phyloP scores from a whole-genome alignment of 2,329 filamentous ascomycete species.

The Elsinoe batatas region DNA sequence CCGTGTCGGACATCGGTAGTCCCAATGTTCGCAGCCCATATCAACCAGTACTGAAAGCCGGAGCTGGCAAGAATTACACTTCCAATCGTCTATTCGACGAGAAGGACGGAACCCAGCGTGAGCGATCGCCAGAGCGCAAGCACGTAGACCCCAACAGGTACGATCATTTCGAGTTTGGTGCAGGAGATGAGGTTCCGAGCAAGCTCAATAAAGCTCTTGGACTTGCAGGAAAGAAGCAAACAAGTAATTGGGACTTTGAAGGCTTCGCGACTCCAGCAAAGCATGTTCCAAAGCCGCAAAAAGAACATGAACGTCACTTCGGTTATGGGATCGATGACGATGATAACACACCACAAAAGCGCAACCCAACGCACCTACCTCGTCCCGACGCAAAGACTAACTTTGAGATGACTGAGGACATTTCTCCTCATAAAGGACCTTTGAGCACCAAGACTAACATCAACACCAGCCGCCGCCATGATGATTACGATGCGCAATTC shows the following conservation, averaged over 20 bases:
- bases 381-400: conserved; percentile 73
- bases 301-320: conserved; percentile 64
- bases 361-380: conserved; percentile 52
- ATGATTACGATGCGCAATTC: conserved; percentile 73
- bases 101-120: conserved; percentile 35
- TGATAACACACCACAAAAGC: conserved; percentile 49
- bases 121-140: conserved; percentile 34
- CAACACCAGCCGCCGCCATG: conserved; percentile 62
- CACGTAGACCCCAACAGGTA: conserved; percentile 70
- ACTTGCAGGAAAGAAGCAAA: conserved; percentile 37
- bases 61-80: conserved; percentile 41
- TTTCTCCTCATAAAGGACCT: conserved; percentile 40
- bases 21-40: conserved; percentile 10
- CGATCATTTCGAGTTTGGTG: conserved; percentile 74
- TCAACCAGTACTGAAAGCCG: conserved; percentile 34
- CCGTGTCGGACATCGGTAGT: conserved; percentile 24
- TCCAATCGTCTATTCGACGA: conserved; percentile 49
- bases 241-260: conserved; percentile 75
- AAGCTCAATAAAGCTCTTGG: conserved; percentile 20
- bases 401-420: conserved; percentile 75
- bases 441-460: conserved; percentile 62
- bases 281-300: conserved; percentile 51
- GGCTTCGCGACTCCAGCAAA: conserved; percentile 82
- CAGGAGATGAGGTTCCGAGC: conserved; percentile 42
- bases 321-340: conserved; percentile 65